Evolutionary conservation across 116 monocot genomes (phyloP).

Genomic region (Iris pallida): DNA sequence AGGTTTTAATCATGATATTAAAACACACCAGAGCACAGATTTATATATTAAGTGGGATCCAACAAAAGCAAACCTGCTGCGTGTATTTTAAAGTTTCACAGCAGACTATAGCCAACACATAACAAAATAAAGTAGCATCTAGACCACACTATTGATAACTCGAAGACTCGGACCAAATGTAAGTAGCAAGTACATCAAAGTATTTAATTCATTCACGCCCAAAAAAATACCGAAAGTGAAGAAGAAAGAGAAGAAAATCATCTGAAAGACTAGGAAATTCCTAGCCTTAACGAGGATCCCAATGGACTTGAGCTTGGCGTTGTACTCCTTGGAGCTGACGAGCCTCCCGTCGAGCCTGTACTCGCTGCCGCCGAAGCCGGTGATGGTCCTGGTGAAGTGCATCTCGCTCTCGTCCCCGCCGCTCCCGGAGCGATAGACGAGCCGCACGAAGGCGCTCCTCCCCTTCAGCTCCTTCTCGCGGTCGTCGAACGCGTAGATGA

Average conservation of each 20-base stretch:
- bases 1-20: too few species aligned
- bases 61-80: too few species aligned
- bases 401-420: slow-evolving; percentile 35
- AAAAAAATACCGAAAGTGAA: neutral
- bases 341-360: slow-evolving; percentile 72
- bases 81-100: too few species aligned
- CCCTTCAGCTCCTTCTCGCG: slow-evolving; percentile 73
- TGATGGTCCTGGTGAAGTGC: slow-evolving; percentile 78
- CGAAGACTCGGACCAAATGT: too few species aligned
- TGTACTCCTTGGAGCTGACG: slow-evolving; percentile 86
- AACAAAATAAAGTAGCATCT: too few species aligned
- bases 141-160: too few species aligned
- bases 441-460: slow-evolving; percentile 77
- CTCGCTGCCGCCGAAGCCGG: slow-evolving; percentile 72
- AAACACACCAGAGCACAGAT: too few species aligned
- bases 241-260: slow-evolving; percentile 11
- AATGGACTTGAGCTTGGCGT: slow-evolving; percentile 61
- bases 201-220: neutral
- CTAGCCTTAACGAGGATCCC: slow-evolving; percentile 98
- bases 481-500: slow-evolving; percentile 84
- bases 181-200: too few species aligned
- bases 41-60: too few species aligned
- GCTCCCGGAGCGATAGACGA: slow-evolving; percentile 53
- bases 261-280: slow-evolving; percentile 98
- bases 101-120: too few species aligned